Conservation (phyloP, 441 rosid genomes). For the Melastoma candidum region DNA sequence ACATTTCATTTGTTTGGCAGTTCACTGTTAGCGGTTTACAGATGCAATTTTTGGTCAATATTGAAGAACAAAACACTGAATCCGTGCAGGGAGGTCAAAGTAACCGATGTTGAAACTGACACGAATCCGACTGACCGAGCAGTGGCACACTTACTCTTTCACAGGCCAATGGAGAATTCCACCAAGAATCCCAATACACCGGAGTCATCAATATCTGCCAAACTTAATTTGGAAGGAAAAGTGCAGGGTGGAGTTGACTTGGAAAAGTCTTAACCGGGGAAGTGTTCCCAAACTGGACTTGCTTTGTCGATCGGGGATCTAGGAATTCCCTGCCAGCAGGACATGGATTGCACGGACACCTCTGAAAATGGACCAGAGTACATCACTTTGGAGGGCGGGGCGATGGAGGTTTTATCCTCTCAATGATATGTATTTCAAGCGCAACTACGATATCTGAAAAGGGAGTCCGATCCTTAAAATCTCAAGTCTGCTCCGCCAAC, state of each 20-base stretch:
- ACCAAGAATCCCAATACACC: constrained; percentile 48
- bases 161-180: constrained; percentile 48
- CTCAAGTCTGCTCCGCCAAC: too few species aligned
- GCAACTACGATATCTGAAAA: too few species aligned
- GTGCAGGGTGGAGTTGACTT: too few species aligned
- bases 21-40: too few species aligned
- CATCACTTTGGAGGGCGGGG: constrained; percentile 29
- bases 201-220: constrained; percentile 9
- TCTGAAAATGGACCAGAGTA: constrained; percentile 39
- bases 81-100: constrained; percentile 27
- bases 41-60: too few species aligned
- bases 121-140: constrained; percentile 87
- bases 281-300: constrained; percentile 13
- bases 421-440: constrained; percentile 13
- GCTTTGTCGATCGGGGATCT: constrained; percentile 25
- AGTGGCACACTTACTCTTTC: constrained; percentile 87
- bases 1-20: constrained; percentile 8
- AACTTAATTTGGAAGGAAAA: too few species aligned
- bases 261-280: too few species aligned
- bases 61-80: too few species aligned
- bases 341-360: constrained; percentile 20
- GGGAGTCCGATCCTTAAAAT: too few species aligned
- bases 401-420: constrained; percentile 30
- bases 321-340: constrained; percentile 18
- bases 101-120: constrained; percentile 63